Percentiles rank a stretch among this genome's conserved stretches.
phyloP scores from a whole-genome alignment of 2,329 filamentous ascomycete species.

The Triangularia setosa region DNA sequence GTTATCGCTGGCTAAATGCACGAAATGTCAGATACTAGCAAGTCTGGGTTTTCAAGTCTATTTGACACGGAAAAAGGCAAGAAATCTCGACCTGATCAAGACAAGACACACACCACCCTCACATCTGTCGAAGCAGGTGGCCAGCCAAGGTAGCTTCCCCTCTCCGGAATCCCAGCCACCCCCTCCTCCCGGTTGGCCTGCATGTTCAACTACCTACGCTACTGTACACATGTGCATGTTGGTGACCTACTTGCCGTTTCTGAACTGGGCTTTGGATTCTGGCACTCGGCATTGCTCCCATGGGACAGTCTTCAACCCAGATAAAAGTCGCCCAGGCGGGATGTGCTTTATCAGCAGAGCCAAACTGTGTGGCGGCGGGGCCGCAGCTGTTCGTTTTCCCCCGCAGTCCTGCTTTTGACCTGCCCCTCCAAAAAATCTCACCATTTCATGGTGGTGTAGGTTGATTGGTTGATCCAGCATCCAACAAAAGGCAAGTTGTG shows the following conservation, averaged over 20 bases:
- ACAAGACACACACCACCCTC: background rate
- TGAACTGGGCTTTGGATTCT: background rate
- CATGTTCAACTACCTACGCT: background rate
- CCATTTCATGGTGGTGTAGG: background rate
- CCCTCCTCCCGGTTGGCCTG: background rate
- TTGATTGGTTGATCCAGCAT: constrained; percentile 16
- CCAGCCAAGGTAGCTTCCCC: background rate
- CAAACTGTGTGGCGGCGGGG: background rate
- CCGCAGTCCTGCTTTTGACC: background rate
- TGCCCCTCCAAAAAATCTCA: constrained; percentile 8
- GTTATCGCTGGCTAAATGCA: background rate
- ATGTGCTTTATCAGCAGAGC: too few species aligned
- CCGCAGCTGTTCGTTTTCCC: background rate
- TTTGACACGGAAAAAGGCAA: background rate
- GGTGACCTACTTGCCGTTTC: background rate
- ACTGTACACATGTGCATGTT: too few species aligned
- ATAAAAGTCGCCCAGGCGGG: background rate
- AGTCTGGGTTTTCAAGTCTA: background rate
- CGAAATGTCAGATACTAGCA: background rate
- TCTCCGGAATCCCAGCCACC: background rate
- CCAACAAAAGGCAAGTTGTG: background rate
- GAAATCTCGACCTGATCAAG: background rate
- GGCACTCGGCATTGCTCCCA: background rate
- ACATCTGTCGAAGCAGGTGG: background rate
- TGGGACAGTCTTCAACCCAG: background rate